Conservation (phyloP, 1,284 basidiomycete species). For the Psilocybe mexicana region DNA sequence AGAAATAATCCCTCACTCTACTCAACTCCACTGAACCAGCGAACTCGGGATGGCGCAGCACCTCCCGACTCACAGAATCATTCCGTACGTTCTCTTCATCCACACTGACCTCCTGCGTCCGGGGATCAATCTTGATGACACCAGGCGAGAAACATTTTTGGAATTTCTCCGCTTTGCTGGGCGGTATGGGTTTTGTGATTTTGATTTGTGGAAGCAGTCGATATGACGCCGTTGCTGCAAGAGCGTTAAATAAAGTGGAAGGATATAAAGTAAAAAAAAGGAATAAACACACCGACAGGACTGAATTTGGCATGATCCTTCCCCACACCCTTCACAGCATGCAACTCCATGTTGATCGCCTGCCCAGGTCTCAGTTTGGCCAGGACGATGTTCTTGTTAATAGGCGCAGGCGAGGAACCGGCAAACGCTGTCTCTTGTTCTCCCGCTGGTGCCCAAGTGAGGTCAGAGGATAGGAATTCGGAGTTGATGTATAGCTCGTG, state of each 20-base stretch:
- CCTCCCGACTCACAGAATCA: conserved; percentile 93
- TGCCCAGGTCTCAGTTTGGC: conserved; percentile 95
- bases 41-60: conserved; percentile 91
- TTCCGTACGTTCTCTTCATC: conserved; percentile 71
- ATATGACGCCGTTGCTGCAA: conserved; percentile 89
- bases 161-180: conserved; percentile 74
- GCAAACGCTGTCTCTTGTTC: conserved; percentile 67
- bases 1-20: conserved; percentile 90
- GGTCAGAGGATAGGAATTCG: conserved; percentile 77
- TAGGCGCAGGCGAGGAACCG: conserved; percentile 61
- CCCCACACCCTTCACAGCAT: conserved; percentile 94
- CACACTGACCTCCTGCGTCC: conserved; percentile 50
- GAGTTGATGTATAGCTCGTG: conserved; percentile 69
- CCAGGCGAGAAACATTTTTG: conserved; percentile 87
- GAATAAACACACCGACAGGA: conserved; percentile 78
- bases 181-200: conserved; percentile 73
- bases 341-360: conserved; percentile 81
- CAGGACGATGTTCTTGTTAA: conserved; percentile 86
- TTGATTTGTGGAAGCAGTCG: conserved; percentile 88
- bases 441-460: conserved; percentile 87
- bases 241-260: background rate
- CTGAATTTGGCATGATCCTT: conserved; percentile 98
- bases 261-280: background rate
- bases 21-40: conserved; percentile 82
- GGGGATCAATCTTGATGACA: conserved; percentile 75